Conservation (phyloP, 257 asterid species). For the Solanum paucissectum region DNA sequence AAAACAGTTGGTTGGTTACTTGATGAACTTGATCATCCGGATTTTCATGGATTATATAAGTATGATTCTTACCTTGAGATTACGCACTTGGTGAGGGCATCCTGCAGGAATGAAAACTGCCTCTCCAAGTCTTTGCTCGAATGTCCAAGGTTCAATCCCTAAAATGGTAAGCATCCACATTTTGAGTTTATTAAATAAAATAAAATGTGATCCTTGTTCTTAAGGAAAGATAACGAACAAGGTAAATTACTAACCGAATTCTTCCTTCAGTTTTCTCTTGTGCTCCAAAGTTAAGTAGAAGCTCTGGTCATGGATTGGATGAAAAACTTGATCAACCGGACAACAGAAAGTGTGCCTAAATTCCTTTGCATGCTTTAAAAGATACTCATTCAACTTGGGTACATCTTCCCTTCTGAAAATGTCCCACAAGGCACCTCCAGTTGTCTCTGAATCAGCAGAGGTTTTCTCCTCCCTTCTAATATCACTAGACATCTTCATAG, state of each 20-base stretch:
- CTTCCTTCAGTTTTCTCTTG: slow-evolving; percentile 68
- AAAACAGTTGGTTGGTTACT: not conserved
- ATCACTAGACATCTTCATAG: slow-evolving; percentile 1
- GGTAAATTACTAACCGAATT: slow-evolving; percentile 42
- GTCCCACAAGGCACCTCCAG: slow-evolving; percentile 86
- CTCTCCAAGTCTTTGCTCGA: slow-evolving; percentile 81
- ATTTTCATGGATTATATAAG: not conserved
- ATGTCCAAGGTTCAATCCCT: slow-evolving; percentile 96
- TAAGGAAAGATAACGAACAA: not conserved
- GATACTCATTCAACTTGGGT: slow-evolving; percentile 63
- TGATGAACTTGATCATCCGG: not conserved
- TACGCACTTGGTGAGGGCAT: slow-evolving; percentile 97
- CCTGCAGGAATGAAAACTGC: slow-evolving; percentile 97
- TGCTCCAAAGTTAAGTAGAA: slow-evolving; percentile 74
- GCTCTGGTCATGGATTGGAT: slow-evolving; percentile 88
- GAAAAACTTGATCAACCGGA: slow-evolving; percentile 79
- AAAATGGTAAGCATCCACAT: not conserved
- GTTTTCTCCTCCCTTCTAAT: slow-evolving; percentile 7
- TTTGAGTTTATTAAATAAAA: not conserved
- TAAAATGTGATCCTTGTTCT: not conserved
- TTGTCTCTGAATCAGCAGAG: slow-evolving; percentile 1
- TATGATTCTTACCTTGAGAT: slow-evolving; percentile 52
- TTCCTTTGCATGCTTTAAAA: slow-evolving; percentile 52
- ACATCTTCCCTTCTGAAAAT: slow-evolving; percentile 89
- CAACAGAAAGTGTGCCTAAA: slow-evolving; percentile 80